These are phyloP conservation scores for Tetragonia tetragonoides DNA, from an alignment of 148 eudicot species.

Conservation along the genomic window DNA sequence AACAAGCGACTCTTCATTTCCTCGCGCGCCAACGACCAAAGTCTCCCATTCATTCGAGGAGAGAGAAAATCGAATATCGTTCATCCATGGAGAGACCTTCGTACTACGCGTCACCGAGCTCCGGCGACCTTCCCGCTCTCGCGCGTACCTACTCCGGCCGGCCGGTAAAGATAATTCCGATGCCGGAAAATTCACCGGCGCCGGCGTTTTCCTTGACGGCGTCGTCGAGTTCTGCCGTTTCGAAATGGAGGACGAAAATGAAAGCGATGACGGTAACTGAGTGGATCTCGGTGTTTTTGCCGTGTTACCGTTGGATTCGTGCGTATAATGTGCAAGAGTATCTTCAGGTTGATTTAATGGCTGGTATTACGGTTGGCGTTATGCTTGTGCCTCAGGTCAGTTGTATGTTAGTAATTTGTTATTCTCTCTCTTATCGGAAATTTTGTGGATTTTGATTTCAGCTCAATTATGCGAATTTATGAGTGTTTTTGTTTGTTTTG, in stretches of 20 bases:
- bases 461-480: background rate
- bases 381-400: conserved; percentile 99
- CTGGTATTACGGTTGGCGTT: conserved; percentile 89
- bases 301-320: conserved; percentile 86
- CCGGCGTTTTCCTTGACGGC: conserved; percentile 24
- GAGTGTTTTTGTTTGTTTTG: too few relatives aligned
- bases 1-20: too few relatives aligned
- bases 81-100: conserved; percentile 31
- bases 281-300: conserved; percentile 73
- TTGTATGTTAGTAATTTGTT: background rate
- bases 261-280: conserved; percentile 55
- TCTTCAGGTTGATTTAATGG: conserved; percentile 72
- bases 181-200: conserved; percentile 22
- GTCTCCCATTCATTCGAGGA: background rate
- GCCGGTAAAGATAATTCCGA: conserved; percentile 54
- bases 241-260: conserved; percentile 55
- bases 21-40: background rate
- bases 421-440: background rate
- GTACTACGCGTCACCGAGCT: conserved; percentile 60
- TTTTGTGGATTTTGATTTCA: background rate
- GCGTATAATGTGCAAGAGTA: conserved; percentile 56
- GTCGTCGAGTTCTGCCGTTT: conserved; percentile 25
- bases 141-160: conserved; percentile 29
- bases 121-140: conserved; percentile 36
- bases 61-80: conserved; percentile 11